Evolutionary conservation across 2,329 filamentous ascomycete genomes (phyloP).

Genomic region (Sporothrix schenckii): DNA sequence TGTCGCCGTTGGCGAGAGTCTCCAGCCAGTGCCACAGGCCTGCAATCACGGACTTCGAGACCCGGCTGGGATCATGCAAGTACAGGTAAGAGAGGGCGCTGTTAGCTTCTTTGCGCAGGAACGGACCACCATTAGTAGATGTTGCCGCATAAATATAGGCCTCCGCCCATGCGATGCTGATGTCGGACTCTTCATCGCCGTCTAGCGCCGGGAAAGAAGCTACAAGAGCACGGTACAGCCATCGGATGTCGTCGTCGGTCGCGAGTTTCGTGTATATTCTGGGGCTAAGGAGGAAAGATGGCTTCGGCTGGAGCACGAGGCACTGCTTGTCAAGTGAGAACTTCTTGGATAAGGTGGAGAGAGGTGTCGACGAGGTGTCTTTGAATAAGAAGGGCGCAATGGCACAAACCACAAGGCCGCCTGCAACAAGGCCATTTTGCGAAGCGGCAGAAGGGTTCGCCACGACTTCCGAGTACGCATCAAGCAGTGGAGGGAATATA

Average conservation of each 20-base stretch:
- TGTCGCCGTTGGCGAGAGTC: slow-evolving; percentile 69
- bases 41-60: slow-evolving; percentile 66
- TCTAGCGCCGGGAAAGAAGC: slow-evolving; percentile 61
- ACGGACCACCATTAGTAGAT: slow-evolving; percentile 61
- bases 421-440: slow-evolving; percentile 80
- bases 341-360: slow-evolving; percentile 59
- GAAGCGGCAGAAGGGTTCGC: slow-evolving; percentile 77
- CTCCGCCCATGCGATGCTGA: slow-evolving; percentile 77
- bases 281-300: slow-evolving; percentile 82
- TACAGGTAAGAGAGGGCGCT: slow-evolving; percentile 68
- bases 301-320: slow-evolving; percentile 73
- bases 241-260: slow-evolving; percentile 73
- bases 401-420: slow-evolving; percentile 73
- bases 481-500: slow-evolving; percentile 59
- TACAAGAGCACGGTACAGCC: slow-evolving; percentile 72
- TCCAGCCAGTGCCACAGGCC: slow-evolving; percentile 82
- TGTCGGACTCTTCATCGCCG: slow-evolving; percentile 51
- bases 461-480: slow-evolving; percentile 75
- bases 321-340: slow-evolving; percentile 66
- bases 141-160: slow-evolving; percentile 79
- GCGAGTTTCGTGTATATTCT: slow-evolving; percentile 82
- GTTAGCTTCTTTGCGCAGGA: slow-evolving; percentile 65
- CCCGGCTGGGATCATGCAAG: slow-evolving; percentile 56
- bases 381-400: slow-evolving; percentile 61
- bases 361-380: slow-evolving; percentile 56